A percentile compares a stretch with the other conserved stretches of the same genome.
Conservation (phyloP, 805 yeast genomes). For the Candida verbasci region DNA sequence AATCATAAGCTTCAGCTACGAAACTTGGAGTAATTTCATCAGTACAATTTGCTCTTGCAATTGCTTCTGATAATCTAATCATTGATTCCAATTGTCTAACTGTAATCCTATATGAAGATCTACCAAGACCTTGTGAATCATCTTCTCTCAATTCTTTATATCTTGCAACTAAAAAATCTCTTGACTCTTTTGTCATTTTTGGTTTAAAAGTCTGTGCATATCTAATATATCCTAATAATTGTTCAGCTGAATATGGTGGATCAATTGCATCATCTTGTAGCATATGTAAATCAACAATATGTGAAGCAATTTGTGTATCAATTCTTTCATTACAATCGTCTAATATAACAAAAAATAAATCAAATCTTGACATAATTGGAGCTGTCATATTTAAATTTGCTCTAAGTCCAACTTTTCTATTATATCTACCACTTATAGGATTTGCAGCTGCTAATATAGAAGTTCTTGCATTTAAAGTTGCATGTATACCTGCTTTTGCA, state of each 20-base stretch:
- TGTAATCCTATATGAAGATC: slow-evolving; percentile 88
- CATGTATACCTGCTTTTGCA: slow-evolving; percentile 98
- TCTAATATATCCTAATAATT: slow-evolving; percentile 79
- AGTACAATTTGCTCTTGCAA: slow-evolving; percentile 94
- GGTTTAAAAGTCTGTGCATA: slow-evolving; percentile 95
- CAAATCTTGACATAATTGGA: slow-evolving; percentile 98
- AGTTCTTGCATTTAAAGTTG: slow-evolving; percentile 94
- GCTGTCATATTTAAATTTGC: slow-evolving; percentile 94
- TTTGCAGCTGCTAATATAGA: slow-evolving; percentile 98
- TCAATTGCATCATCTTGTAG: slow-evolving; percentile 82
- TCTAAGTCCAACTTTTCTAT: slow-evolving; percentile 76
- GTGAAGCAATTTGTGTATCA: slow-evolving; percentile 86
- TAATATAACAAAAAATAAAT: slow-evolving; percentile 86
- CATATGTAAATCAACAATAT: slow-evolving; percentile 92
- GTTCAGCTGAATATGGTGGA: slow-evolving; percentile 87
- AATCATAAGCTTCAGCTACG: slow-evolving; percentile 90
- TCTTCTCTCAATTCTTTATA: slow-evolving; percentile 84
- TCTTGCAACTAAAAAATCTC: slow-evolving; percentile 67
- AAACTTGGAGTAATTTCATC: slow-evolving; percentile 78
- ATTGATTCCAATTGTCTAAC: slow-evolving; percentile 94
- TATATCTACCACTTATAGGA: slow-evolving; percentile 95
- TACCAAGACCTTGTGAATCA: slow-evolving; percentile 84
- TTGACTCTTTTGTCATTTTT: slow-evolving; percentile 73
- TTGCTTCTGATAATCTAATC: slow-evolving; percentile 91
- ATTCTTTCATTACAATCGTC: slow-evolving; percentile 92